These are phyloP conservation scores for Aulographum hederae DNA, from an alignment of 2,329 filamentous ascomycete species.

Conservation along the genomic window DNA sequence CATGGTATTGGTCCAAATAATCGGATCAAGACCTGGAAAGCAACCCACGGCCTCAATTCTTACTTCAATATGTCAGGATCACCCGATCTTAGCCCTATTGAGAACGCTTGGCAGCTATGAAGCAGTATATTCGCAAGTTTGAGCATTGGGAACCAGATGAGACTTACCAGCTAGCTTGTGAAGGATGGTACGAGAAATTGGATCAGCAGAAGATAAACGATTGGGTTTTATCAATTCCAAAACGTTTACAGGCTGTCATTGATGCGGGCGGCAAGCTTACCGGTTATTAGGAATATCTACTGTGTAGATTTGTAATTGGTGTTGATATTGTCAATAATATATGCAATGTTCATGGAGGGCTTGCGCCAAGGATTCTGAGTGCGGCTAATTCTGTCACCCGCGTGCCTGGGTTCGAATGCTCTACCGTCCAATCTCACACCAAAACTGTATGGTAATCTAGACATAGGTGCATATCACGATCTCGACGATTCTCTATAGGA, in stretches of 20 bases:
- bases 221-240: not conserved
- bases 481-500: too few relatives aligned
- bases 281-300: too few relatives aligned
- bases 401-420: too few relatives aligned
- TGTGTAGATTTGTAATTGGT: too few relatives aligned
- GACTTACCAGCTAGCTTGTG: not conserved
- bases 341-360: too few relatives aligned
- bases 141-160: not conserved
- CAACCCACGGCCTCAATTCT: conserved; percentile 1
- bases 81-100: conserved; percentile 2
- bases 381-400: too few relatives aligned
- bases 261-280: not conserved
- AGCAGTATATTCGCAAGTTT: conserved; percentile 2
- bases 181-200: not conserved
- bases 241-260: not conserved
- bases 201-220: not conserved
- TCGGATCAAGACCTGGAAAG: too few relatives aligned
- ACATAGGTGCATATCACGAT: too few relatives aligned
- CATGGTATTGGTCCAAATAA: conserved; percentile 1
- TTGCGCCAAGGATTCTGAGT: too few relatives aligned
- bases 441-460: too few relatives aligned
- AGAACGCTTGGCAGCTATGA: conserved; percentile 3
- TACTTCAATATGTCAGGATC: conserved; percentile 2
- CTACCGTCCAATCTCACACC: too few relatives aligned
- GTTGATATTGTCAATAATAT: too few relatives aligned